These are phyloP conservation scores for Polygonum aviculare DNA, from an alignment of 148 eudicot species.

Conservation along the genomic window DNA sequence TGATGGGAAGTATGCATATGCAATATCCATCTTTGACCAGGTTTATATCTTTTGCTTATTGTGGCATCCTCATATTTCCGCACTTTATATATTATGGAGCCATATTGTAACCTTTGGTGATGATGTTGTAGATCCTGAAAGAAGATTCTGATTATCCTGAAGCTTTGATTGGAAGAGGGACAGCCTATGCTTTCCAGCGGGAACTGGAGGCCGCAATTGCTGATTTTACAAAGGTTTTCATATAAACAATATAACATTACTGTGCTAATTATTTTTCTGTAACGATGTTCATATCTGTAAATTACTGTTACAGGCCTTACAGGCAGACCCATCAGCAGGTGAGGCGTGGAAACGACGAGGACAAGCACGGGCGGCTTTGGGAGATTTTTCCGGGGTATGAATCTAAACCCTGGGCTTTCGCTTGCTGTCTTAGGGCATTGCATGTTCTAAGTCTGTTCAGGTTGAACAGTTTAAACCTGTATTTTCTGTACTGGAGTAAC, in stretches of 20 bases:
- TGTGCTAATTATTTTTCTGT: background rate
- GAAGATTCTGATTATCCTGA: conserved; percentile 93
- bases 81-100: background rate
- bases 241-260: background rate
- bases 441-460: background rate
- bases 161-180: conserved; percentile 97
- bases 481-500: background rate
- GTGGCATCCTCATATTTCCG: background rate
- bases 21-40: conserved; percentile 85
- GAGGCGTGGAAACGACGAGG: conserved; percentile 99
- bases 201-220: conserved; percentile 92
- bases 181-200: conserved; percentile 94
- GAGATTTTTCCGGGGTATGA: conserved; percentile 75
- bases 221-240: conserved; percentile 82
- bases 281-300: background rate
- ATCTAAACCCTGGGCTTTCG: background rate
- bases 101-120: conserved; percentile 1
- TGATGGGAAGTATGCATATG: conserved; percentile 80
- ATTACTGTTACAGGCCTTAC: conserved; percentile 53
- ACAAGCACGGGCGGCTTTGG: conserved; percentile 96
- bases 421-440: background rate
- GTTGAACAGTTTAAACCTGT: background rate
- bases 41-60: conserved; percentile 24
- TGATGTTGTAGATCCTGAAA: conserved; percentile 53
- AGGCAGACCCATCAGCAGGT: conserved; percentile 73